These are phyloP conservation scores for Globisporangium orthogonon DNA, from an alignment of 352 stramenopile species.

Conservation along the genomic window DNA sequence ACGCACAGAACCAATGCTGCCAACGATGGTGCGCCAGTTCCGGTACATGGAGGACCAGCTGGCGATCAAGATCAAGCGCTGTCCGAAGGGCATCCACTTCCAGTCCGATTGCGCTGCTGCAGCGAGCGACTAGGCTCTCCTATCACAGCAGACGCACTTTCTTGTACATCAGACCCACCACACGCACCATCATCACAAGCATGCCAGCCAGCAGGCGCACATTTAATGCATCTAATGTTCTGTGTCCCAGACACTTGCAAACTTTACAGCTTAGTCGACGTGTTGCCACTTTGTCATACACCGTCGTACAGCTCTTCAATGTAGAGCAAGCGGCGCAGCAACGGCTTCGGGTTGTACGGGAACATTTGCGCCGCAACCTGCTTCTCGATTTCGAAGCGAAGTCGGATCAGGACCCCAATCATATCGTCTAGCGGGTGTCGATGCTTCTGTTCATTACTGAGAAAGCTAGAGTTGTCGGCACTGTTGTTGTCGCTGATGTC, in stretches of 20 bases:
- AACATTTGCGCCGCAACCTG: conserved; percentile 37
- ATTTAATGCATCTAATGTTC: not conserved
- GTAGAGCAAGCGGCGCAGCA: conserved; percentile 38
- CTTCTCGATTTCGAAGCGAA: conserved; percentile 54
- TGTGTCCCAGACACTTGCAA: not conserved
- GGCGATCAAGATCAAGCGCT: conserved; percentile 48
- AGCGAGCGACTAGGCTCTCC: not conserved
- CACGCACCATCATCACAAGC: no score
- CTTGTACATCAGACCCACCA: not conserved
- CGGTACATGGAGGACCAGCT: conserved; percentile 77
- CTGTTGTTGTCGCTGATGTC: not conserved
- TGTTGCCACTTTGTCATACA: not conserved
- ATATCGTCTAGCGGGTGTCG: conserved; percentile 23
- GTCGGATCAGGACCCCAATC: conserved; percentile 50
- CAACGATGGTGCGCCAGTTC: conserved; percentile 72
- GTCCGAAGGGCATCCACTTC: conserved; percentile 37
- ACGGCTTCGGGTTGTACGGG: conserved; percentile 37
- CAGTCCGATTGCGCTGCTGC: conserved; percentile 13
- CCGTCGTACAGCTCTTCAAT: conserved; percentile 54
- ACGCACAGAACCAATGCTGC: conserved; percentile 52
- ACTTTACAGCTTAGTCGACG: not conserved
- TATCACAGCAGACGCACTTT: not conserved
- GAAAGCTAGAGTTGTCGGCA: not conserved
- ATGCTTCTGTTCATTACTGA: not conserved
- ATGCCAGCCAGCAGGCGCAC: no score